These are phyloP conservation scores for Hordeum vulgare DNA, from an alignment of 176 grass and related monocot genomes.

Conservation along the genomic window MorexV3_pseudomolecules_assembly NC_058520.1:61621002-61621501, in stretches of 20 bases:
- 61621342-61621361: slow-evolving; percentile 11
- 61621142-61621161: slow-evolving; percentile 37
- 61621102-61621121: background rate
- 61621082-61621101: background rate
- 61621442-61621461: too few relatives aligned
- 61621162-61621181: slow-evolving; percentile 31
- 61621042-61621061: background rate
- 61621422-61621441: background rate
- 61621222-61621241: background rate
- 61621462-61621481: background rate
- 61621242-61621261: slow-evolving; percentile 16
- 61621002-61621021: background rate
- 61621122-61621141: slow-evolving; percentile 15
- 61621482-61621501: background rate
- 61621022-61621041: background rate
- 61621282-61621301: slow-evolving; percentile 46
- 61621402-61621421: background rate
- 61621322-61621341: slow-evolving; percentile 59
- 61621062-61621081: background rate
- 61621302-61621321: slow-evolving; percentile 63
- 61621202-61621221: slow-evolving; percentile 1
- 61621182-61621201: background rate
- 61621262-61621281: background rate
- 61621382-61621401: background rate
- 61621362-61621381: slow-evolving; percentile 36